Conservation (phyloP, 257 asterid species). For the Solanum infundibuliforme region DNA sequence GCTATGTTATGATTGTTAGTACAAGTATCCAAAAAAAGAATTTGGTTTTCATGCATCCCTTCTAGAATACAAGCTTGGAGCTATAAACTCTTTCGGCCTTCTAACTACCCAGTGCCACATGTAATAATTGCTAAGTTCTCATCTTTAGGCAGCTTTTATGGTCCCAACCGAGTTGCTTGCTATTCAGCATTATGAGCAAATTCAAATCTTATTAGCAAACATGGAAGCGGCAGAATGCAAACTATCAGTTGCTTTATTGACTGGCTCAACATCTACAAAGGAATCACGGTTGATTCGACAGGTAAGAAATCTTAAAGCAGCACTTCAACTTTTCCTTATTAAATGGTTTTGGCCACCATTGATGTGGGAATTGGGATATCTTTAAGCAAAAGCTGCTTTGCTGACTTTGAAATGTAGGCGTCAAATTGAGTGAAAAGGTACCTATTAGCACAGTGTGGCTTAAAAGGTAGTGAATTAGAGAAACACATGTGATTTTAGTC, state of each 20-base stretch:
- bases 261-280: conserved; percentile 81
- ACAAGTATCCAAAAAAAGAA: background rate
- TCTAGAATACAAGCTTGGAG: background rate
- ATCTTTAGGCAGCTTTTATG: conserved; percentile 91
- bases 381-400: background rate
- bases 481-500: background rate
- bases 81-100: background rate
- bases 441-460: background rate
- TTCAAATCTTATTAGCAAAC: conserved; percentile 57
- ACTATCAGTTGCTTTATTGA: conserved; percentile 74
- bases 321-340: background rate
- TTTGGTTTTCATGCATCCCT: background rate
- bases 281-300: conserved; percentile 59
- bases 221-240: conserved; percentile 28
- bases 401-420: background rate
- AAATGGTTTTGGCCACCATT: background rate
- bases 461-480: background rate
- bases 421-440: background rate
- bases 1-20: background rate
- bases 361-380: background rate
- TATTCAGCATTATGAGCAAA: conserved; percentile 78
- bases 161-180: conserved; percentile 98
- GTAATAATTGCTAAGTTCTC: background rate
- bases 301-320: conserved; percentile 20
- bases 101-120: background rate